phyloP scores from a whole-genome alignment of 108 stramenopile species.

The Nannochloropsis granulata region DNA sequence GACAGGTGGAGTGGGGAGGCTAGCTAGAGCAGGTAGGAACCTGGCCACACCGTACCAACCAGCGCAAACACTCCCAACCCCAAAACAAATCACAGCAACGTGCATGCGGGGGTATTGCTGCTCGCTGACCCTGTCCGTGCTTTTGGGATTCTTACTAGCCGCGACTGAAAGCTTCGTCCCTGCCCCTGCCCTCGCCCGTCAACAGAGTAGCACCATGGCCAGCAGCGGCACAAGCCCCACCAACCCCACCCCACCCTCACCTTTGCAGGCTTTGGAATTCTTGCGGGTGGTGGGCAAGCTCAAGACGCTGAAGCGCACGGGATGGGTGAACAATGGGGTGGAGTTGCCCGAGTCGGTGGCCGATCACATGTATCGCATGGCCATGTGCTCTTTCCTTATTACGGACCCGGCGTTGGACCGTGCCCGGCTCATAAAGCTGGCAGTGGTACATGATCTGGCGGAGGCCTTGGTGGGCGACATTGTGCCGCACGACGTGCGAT shows the following conservation, averaged over 20 bases:
- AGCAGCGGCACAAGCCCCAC: background rate
- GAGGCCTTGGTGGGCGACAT: constrained; percentile 42
- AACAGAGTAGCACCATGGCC: no score
- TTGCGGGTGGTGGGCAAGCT: constrained; percentile 37
- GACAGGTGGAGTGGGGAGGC: no score
- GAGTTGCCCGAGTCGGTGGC: constrained; percentile 13
- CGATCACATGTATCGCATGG: constrained; percentile 43
- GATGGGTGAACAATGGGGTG: constrained; percentile 36
- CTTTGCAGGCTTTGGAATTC: constrained; percentile 30
- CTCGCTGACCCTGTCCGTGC: background rate
- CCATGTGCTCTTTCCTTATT: constrained; percentile 31
- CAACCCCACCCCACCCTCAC: background rate
- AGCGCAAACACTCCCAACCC: no score
- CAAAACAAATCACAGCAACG: background rate
- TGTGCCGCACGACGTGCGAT: constrained; percentile 14
- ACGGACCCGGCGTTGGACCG: constrained; percentile 30
- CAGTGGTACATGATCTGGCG: constrained; percentile 38
- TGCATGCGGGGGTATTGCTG: background rate
- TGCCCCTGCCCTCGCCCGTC: no score
- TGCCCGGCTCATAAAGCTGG: constrained; percentile 35
- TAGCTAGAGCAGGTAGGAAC: no score
- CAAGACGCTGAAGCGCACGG: constrained; percentile 36
- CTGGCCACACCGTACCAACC: no score
- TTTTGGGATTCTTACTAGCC: background rate
- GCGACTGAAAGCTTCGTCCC: background rate